phyloP scores from a whole-genome alignment of 2,329 filamentous ascomycete genomes.

The Epichloe typhina region DNA sequence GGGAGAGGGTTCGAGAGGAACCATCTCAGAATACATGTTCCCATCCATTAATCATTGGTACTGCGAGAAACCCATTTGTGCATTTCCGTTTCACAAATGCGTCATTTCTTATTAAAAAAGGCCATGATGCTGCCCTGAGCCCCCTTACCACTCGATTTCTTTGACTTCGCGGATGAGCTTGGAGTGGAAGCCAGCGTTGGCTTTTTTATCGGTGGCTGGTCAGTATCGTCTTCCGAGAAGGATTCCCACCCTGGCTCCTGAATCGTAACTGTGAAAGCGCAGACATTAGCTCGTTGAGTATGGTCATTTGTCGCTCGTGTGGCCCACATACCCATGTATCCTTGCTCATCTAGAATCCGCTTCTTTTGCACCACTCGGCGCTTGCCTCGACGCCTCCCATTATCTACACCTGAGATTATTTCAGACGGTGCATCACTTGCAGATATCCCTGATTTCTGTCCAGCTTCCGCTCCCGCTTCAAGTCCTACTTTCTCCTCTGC shows the following conservation, averaged over 20 bases:
- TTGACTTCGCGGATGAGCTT: conserved; percentile 36
- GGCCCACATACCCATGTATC: conserved; percentile 60
- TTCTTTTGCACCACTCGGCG: conserved; percentile 79
- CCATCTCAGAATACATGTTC: neutral
- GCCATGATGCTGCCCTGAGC: conserved; percentile 78
- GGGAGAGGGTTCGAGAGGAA: too few relatives aligned
- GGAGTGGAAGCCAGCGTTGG: conserved; percentile 32
- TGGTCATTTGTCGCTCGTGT: neutral
- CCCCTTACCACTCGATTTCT: conserved; percentile 43
- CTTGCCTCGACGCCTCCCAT: conserved; percentile 60
- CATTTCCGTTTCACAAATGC: neutral
- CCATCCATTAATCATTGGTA: neutral
- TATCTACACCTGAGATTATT: conserved; percentile 36
- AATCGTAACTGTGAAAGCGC: conserved; percentile 54
- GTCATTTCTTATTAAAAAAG: conserved; percentile 68
- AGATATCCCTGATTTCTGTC: conserved; percentile 18
- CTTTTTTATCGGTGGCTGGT: conserved; percentile 38
- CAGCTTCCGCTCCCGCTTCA: conserved; percentile 20
- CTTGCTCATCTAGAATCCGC: conserved; percentile 75
- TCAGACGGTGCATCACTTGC: conserved; percentile 34
- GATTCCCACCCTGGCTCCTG: conserved; percentile 82
- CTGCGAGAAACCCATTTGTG: neutral
- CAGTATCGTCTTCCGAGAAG: conserved; percentile 79
- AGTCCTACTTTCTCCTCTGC: conserved; percentile 22
- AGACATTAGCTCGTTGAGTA: neutral